Base-by-base conservation (phyloP, 2,329 filamentous ascomycete species). In the Seiridium cupressi region DNA sequence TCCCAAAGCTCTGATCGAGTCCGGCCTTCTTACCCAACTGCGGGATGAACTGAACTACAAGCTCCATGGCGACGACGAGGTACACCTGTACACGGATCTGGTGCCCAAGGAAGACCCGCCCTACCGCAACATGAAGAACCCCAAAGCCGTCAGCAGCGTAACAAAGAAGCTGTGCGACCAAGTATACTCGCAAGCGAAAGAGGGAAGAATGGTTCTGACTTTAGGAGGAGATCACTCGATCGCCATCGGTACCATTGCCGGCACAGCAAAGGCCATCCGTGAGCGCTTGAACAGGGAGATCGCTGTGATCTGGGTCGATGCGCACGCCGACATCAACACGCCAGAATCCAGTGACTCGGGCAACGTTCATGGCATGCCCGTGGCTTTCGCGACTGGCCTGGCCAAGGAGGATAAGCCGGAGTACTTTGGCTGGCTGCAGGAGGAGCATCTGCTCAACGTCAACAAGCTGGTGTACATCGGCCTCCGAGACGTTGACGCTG, bases 351-450 rank as follows among this genome's bases (percentile, higher is more conserved):
- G 90, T 65, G 90, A 84, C 47, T 95, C 90, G 66, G 95, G 95
- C 40, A 98, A 98, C 77, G 90, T 99, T 64, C 95, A 99, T 78
- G 95, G 95, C 68, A 99, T 99, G 95, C 95, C 95, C 2, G 91
- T 98, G 44, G 87, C 92, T 3, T 99, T 98, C 77, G 76, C 97
- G 66, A 93, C 93, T 0, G 92, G 95, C 0, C 80, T 99, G 60
- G 91, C 93, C 51, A 87, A 80, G 66, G 91, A 93, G 69, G 85
- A 91, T 53, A 81, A 85, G 59, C 84, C 89, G 63, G 90, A 95
- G 70, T 86, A 90, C 61, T 98, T 99, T 77, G 93, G 93, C 60
- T 99, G 95, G 95, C 75, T 99, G 65, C 78, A 87, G 71, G 84
- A 90, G 13, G 89, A 92, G 62, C 85, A 92, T 76, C 77, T 81